Conservation (phyloP, 2,329 filamentous ascomycete species). For the Calonectria pseudoturangicola region DNA sequence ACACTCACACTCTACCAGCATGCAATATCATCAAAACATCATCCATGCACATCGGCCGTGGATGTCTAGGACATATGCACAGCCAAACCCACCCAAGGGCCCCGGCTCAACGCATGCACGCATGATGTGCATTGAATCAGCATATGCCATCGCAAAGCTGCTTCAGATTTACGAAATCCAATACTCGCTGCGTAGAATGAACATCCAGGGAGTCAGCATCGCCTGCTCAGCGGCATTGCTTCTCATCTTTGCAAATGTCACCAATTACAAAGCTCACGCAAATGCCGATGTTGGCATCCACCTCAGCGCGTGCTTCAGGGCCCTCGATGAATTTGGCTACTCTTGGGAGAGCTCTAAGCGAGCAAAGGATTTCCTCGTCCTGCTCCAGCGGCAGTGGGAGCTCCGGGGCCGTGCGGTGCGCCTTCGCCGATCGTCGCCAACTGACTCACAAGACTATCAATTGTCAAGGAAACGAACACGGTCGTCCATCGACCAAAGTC, state of each 20-base stretch:
- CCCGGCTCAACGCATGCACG: slow-evolving; percentile 50
- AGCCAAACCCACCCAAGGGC: slow-evolving; percentile 48
- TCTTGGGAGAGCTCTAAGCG: slow-evolving; percentile 53
- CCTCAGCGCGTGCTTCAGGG: slow-evolving; percentile 52
- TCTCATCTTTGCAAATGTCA: slow-evolving; percentile 48
- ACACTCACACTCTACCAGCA: slow-evolving; percentile 37
- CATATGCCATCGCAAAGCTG: slow-evolving; percentile 45
- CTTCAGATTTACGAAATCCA: slow-evolving; percentile 44
- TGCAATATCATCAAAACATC: slow-evolving; percentile 55
- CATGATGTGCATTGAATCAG: slow-evolving; percentile 51
- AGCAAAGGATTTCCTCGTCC: slow-evolving; percentile 48
- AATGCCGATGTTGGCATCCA: slow-evolving; percentile 39
- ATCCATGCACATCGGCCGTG: slow-evolving; percentile 54
- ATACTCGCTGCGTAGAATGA: slow-evolving; percentile 46
- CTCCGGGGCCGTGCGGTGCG: slow-evolving; percentile 36
- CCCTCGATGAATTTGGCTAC: slow-evolving; percentile 48
- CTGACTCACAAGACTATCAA: slow-evolving; percentile 20
- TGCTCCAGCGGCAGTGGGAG: slow-evolving; percentile 52
- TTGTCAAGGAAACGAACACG: slow-evolving; percentile 45
- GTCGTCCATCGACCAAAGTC: slow-evolving; percentile 35
- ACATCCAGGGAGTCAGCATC: slow-evolving; percentile 47
- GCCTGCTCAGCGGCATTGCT: slow-evolving; percentile 41
- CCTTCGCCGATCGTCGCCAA: slow-evolving; percentile 22
- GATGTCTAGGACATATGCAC: slow-evolving; percentile 52
- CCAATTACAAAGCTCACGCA: slow-evolving; percentile 43